A percentile compares a stretch with the other conserved stretches of the same genome.
These are phyloP conservation scores for Pigoraptor vietnamica DNA, from an alignment of 78 protist genomes.

Conservation along the genomic window DNA sequence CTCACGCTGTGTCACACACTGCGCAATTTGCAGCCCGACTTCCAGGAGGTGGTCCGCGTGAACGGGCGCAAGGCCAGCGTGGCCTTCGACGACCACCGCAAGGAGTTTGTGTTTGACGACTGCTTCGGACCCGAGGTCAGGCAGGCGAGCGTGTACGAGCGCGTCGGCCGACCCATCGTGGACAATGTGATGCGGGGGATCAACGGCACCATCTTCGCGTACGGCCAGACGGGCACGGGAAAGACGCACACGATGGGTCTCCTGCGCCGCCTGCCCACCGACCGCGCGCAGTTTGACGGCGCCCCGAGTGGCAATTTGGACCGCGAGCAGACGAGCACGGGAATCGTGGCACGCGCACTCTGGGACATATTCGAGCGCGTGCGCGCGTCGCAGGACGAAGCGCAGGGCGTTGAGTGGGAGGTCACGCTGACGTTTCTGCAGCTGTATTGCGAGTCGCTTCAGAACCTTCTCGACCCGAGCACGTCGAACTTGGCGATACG, in stretches of 20 bases:
- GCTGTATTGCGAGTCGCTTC: constrained; percentile 62
- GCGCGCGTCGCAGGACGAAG: neutral
- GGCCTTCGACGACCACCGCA: neutral
- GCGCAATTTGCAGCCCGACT: neutral
- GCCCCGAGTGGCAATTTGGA: neutral
- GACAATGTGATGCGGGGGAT: neutral
- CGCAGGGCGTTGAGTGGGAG: neutral
- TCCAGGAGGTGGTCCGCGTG: neutral
- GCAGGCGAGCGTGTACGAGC: constrained; percentile 52
- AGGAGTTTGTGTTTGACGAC: neutral
- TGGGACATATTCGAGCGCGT: constrained; percentile 19
- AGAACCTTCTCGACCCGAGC: neutral
- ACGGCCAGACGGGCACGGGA: constrained; percentile 56
- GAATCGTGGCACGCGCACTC: neutral
- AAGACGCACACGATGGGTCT: constrained; percentile 31
- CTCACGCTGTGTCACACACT: neutral
- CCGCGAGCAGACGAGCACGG: neutral
- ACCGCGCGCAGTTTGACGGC: neutral
- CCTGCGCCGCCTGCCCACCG: neutral
- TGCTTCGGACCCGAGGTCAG: neutral
- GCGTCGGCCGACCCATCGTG: neutral
- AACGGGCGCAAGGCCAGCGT: neutral
- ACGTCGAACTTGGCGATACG: neutral
- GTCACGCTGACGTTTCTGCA: constrained; percentile 32
- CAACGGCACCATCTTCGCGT: constrained; percentile 17